Conservation (phyloP, 1,284 basidiomycete genomes). For the Malassezia japonica region DNA sequence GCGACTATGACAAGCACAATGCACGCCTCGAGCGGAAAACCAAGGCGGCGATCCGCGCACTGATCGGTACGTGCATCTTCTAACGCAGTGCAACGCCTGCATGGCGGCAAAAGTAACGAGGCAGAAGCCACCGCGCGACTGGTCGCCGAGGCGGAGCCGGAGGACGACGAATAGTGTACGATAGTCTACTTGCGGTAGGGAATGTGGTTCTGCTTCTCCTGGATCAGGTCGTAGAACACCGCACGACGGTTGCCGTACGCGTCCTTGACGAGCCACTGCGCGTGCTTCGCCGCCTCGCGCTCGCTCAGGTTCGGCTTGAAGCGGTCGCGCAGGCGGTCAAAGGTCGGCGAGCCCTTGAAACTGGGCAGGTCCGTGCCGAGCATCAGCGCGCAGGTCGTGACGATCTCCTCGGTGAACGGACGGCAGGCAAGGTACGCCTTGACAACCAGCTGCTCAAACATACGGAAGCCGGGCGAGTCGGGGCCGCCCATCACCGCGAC, state of each 20-base stretch:
- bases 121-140: slow-evolving; percentile 1
- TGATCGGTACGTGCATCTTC: slow-evolving; percentile 65
- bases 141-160: slow-evolving; percentile 7
- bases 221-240: slow-evolving; percentile 72
- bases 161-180: not conserved
- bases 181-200: slow-evolving; percentile 19
- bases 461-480: slow-evolving; percentile 79
- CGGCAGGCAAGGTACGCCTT: slow-evolving; percentile 93
- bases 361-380: slow-evolving; percentile 85
- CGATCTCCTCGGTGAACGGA: slow-evolving; percentile 77
- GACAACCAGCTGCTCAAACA: slow-evolving; percentile 86
- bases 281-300: slow-evolving; percentile 76
- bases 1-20: slow-evolving; percentile 80
- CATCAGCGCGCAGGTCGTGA: slow-evolving; percentile 84
- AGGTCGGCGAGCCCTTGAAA: slow-evolving; percentile 80
- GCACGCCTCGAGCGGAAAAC: slow-evolving; percentile 78
- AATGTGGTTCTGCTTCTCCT: slow-evolving; percentile 40
- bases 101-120: not conserved
- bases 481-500: slow-evolving; percentile 91
- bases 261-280: slow-evolving; percentile 77
- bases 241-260: slow-evolving; percentile 89
- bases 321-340: slow-evolving; percentile 72
- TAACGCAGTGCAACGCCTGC: slow-evolving; percentile 11
- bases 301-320: slow-evolving; percentile 77
- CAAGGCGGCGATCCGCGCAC: slow-evolving; percentile 77